These are phyloP conservation scores for Solanum ossicruentum DNA, from an alignment of 257 asterid genomes.

Conservation along the genomic window DNA sequence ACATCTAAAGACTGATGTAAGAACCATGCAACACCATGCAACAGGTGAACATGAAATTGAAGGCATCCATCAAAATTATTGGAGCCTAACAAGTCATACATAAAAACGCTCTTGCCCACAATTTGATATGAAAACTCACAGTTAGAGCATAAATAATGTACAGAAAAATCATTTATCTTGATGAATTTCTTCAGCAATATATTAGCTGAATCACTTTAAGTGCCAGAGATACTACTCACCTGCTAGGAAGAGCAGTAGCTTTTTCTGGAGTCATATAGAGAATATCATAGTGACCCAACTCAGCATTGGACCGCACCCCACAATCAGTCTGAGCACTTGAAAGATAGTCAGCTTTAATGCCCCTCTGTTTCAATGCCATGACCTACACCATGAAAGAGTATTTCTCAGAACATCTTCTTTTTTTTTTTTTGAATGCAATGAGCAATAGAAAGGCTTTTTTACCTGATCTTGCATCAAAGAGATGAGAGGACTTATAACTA, in stretches of 20 bases:
- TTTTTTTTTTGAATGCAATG: not conserved
- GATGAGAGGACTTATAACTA: conserved; percentile 80
- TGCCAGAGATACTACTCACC: conserved; percentile 20
- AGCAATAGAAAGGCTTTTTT: not conserved
- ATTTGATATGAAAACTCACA: not conserved
- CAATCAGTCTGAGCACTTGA: conserved; percentile 73
- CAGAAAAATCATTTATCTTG: not conserved
- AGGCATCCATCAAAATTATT: not conserved
- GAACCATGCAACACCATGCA: not conserved
- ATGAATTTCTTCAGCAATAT: not conserved
- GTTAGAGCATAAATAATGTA: not conserved
- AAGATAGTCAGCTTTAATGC: conserved; percentile 69
- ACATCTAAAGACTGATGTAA: not conserved
- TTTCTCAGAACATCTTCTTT: not conserved
- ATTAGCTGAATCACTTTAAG: not conserved
- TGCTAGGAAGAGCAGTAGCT: conserved; percentile 47
- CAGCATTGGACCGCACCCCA: conserved; percentile 47
- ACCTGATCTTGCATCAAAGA: conserved; percentile 99
- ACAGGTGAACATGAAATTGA: not conserved
- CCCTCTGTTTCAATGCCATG: conserved; percentile 87
- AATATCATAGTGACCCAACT: conserved; percentile 52
- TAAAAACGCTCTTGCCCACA: not conserved
- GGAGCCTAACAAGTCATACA: not conserved
- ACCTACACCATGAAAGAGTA: conserved; percentile 30
- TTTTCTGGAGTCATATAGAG: conserved; percentile 87